Percentiles rank a stretch among this genome's conserved stretches.
Conservation (phyloP, 2,329 filamentous ascomycete species). For the Botrytis fragariae region DNA sequence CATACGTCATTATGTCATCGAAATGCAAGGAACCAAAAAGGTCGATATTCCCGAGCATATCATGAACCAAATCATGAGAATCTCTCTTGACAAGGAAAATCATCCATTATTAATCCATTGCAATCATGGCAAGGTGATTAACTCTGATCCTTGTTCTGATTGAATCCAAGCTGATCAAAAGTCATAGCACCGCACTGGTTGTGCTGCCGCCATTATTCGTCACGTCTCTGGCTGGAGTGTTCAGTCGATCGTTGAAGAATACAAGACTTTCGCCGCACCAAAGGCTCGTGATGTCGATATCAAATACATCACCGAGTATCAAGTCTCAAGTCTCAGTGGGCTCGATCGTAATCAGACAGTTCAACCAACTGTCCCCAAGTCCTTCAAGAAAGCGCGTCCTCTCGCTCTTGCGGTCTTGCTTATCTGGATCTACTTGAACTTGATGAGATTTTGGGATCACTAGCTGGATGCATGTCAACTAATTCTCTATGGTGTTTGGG, state of each 20-base stretch:
- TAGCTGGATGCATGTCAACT: conserved; percentile 2
- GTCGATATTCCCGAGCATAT: conserved; percentile 62
- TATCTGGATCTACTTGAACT: conserved; percentile 23
- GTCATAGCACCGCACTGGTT: conserved; percentile 77
- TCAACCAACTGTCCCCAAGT: not conserved
- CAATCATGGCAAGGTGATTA: conserved; percentile 75
- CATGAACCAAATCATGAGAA: conserved; percentile 68
- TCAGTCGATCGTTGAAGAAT: conserved; percentile 66
- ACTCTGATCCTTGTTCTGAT: not conserved
- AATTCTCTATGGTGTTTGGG: conserved; percentile 9
- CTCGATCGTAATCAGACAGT: conserved; percentile 35
- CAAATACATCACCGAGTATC: conserved; percentile 54
- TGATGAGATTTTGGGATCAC: conserved; percentile 7
- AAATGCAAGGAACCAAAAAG: conserved; percentile 88
- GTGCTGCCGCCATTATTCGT: conserved; percentile 77
- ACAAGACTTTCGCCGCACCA: conserved; percentile 61
- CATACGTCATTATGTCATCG: conserved; percentile 72
- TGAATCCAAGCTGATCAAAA: conserved; percentile 21
- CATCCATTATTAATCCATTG: conserved; percentile 86
- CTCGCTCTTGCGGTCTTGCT: conserved; percentile 23
- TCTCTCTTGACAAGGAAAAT: conserved; percentile 70
- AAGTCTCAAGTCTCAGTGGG: conserved; percentile 42
- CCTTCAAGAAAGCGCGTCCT: conserved; percentile 22
- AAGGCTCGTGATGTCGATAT: conserved; percentile 61
- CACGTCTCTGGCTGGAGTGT: conserved; percentile 68